Base-by-base conservation (phyloP, 2,329 filamentous ascomycete species). In the Venturia oleaginea region DNA sequence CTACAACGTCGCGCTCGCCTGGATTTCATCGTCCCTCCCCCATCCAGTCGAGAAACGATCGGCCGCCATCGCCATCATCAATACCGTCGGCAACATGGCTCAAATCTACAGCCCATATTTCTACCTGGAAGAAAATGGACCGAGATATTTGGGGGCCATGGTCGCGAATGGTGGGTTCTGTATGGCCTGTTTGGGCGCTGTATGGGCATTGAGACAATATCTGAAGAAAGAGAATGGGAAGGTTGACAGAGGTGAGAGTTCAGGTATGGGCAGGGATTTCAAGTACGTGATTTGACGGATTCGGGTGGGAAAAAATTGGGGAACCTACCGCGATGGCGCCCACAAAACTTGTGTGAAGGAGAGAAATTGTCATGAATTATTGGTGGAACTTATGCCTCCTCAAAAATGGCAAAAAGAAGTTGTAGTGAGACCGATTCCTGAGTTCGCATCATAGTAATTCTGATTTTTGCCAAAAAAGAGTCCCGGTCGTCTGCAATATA, bases 1-100 rank as follows among this genome's bases (percentile, higher is more conserved):
- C 30, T 72, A 74, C 66, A 71, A 71, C 38, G 69, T 74, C 60
- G 68, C 68, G 43, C 61, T 68, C 2, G 67, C 67, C n/a, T 71
- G 69, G 70, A 66, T 69, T 4, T 66, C 67, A 27, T 61, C 64
- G 4, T 69, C 67, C n/a, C 40, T 68, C 19, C 63, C 61, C 13
- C 61, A 61, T 7, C 65, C 67, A 10, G 40, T 55, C 5, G 64
- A 60, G 17, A 68, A 68, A 40, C 63, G 65, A 19, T 51, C 46
- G 0, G 64, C 64, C 15, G 65, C 67, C 24, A 22, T 65, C 8
- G 66, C 67, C 15, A 22, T 67, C 3, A 64, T 67, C 15, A 68
- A 68, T 27, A 62, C 54, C n/a, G 54, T 68, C 27, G 64, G 64
- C 5, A 65, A 67, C 37, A 22, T 43, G 19, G 62, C 64, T 19